Evolutionary conservation across 2,329 filamentous ascomycete species (phyloP).

Genomic region (Harringtonia aguacate): DNA sequence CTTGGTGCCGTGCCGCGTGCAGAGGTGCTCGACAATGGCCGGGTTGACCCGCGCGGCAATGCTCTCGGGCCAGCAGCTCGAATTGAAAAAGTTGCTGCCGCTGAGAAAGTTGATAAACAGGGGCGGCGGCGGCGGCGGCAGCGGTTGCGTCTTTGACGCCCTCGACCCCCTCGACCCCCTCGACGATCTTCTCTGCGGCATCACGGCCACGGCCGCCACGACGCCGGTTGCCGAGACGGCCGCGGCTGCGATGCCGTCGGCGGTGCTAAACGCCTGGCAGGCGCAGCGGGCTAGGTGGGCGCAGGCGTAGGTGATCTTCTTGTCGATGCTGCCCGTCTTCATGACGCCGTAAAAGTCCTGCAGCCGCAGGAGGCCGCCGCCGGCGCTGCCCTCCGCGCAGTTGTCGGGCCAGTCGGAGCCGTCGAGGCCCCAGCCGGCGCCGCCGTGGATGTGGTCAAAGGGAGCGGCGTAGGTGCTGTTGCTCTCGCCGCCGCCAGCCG

Average conservation of each 20-base stretch:
- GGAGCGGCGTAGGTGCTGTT: constrained; percentile 13
- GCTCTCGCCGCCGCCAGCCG: neutral
- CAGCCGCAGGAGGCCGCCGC: constrained; percentile 65
- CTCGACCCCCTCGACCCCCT: too few species aligned
- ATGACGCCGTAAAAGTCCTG: constrained; percentile 93
- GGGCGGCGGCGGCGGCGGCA: constrained; percentile 31
- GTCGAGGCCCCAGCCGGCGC: constrained; percentile 47
- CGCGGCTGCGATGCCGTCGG: constrained; percentile 7
- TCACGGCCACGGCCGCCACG: neutral
- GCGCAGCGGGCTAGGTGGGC: constrained; percentile 68
- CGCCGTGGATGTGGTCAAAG: constrained; percentile 39
- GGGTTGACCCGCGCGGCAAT: constrained; percentile 86
- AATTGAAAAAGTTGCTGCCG: constrained; percentile 89
- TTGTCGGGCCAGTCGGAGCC: constrained; percentile 76
- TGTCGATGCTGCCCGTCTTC: constrained; percentile 61
- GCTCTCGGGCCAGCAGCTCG: constrained; percentile 84
- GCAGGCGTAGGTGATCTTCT: constrained; percentile 65
- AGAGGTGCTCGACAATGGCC: constrained; percentile 53
- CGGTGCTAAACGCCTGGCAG: constrained; percentile 28
- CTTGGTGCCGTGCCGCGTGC: constrained; percentile 41
- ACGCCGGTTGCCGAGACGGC: neutral
- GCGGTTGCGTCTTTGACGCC: constrained; percentile 8
- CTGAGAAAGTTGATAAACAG: constrained; percentile 86
- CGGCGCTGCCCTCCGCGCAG: constrained; percentile 60
- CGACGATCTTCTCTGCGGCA: too few species aligned